These are phyloP conservation scores for Mallotus nudiflorus DNA, from an alignment of 345 rosid genomes.

Conservation along the genomic window DNA sequence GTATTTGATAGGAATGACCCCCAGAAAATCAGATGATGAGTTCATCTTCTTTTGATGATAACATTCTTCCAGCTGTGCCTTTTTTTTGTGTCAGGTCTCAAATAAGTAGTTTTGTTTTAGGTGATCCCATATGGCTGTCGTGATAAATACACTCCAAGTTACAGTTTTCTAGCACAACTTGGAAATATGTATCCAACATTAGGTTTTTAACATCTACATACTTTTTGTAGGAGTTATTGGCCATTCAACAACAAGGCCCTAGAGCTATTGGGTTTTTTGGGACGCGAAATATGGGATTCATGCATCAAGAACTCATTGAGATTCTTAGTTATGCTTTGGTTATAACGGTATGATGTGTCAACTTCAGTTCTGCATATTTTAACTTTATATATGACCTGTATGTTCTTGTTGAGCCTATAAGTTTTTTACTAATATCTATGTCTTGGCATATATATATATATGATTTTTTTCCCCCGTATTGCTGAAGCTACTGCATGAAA, in stretches of 20 bases:
- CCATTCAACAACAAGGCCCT: slow-evolving; percentile 99
- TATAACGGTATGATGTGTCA: slow-evolving; percentile 71
- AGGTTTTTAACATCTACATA: neutral
- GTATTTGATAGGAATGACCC: neutral
- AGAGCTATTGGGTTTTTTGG: slow-evolving; percentile 96
- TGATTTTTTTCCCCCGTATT: slow-evolving; percentile 8
- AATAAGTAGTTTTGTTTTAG: neutral
- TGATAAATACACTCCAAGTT: neutral
- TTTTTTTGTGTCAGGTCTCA: neutral
- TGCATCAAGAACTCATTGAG: slow-evolving; percentile 99
- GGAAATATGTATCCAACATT: neutral
- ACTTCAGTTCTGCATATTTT: slow-evolving; percentile 3
- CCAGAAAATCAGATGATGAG: neutral
- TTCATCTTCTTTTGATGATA: neutral
- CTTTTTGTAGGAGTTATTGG: slow-evolving; percentile 79
- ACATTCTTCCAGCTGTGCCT: neutral
- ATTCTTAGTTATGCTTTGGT: slow-evolving; percentile 99
- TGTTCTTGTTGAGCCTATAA: slow-evolving; percentile 5
- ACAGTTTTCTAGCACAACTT: neutral
- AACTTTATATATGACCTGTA: neutral
- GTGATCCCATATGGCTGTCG: neutral
- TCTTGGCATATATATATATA: neutral
- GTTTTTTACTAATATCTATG: neutral
- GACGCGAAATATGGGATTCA: slow-evolving; percentile 95
- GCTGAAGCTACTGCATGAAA: slow-evolving; percentile 17